These are phyloP conservation scores for Begonia masoniana DNA, from an alignment of 306 rosid genomes.

Conservation along the genomic window DNA sequence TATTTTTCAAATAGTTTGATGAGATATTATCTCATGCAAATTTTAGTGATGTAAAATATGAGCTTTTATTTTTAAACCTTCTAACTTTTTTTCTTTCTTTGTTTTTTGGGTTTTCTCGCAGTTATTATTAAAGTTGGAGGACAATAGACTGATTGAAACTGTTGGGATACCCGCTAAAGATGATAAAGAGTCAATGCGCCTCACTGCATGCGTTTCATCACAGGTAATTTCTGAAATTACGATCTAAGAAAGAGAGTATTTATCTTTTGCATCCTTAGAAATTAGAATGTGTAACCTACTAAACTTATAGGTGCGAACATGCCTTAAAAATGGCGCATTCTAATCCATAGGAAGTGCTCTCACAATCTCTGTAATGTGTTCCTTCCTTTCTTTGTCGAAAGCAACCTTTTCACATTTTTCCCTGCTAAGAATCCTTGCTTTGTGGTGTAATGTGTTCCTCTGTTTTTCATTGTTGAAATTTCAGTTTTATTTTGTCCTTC, in stretches of 20 bases:
- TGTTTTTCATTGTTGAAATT: neutral
- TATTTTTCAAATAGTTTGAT: neutral
- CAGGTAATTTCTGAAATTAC: slow-evolving; percentile 35
- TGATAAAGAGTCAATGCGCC: slow-evolving; percentile 46
- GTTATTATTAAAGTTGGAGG: slow-evolving; percentile 84
- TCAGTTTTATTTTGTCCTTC: neutral
- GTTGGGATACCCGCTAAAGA: slow-evolving; percentile 87
- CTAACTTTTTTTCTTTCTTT: too few species aligned
- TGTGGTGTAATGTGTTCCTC: neutral
- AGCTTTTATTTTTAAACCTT: too few species aligned
- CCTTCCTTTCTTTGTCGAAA: too few species aligned
- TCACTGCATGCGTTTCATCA: slow-evolving; percentile 94
- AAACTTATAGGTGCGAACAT: too few species aligned
- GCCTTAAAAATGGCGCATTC: too few species aligned
- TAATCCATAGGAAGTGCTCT: too few species aligned
- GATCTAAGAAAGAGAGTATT: too few species aligned
- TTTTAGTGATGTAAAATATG: neutral
- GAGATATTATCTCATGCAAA: neutral
- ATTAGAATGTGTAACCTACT: too few species aligned
- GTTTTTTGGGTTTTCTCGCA: slow-evolving; percentile 22
- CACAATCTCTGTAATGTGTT: too few species aligned
- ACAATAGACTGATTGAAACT: slow-evolving; percentile 84
- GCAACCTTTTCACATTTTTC: too few species aligned
- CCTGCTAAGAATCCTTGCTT: neutral
- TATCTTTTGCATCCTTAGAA: too few species aligned